Evolutionary conservation across 192 early-diverging fungal species (phyloP).

Genomic region (Martensiomyces pterosporus): DNA sequence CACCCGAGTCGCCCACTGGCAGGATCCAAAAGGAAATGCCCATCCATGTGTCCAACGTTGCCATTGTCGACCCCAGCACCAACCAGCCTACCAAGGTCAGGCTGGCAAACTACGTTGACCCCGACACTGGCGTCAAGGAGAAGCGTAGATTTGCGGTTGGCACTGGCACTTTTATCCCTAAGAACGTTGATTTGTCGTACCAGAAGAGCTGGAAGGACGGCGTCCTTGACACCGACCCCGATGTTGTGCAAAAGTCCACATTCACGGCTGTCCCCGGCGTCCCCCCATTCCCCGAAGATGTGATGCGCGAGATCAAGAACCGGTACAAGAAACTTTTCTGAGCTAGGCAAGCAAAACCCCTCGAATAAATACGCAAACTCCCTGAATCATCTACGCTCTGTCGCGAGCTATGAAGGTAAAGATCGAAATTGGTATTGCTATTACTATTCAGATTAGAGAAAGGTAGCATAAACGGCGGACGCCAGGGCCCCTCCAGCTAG

Average conservation of each 20-base stretch:
- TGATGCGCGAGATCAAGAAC: conserved; percentile 45
- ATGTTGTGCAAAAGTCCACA: conserved; percentile 27
- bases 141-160: conserved; percentile 29
- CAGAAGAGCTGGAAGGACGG: conserved; percentile 42
- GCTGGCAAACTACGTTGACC: conserved; percentile 13
- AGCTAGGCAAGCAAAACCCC: too few species aligned
- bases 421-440: too few species aligned
- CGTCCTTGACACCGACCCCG: conserved; percentile 22
- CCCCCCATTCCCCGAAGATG: conserved; percentile 43
- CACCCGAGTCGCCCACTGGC: conserved; percentile 54
- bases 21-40: conserved; percentile 63
- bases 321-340: conserved; percentile 41
- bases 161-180: conserved; percentile 29
- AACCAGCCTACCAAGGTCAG: conserved; percentile 34
- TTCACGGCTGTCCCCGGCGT: conserved; percentile 30
- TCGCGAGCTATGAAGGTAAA: too few species aligned
- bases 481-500: too few species aligned
- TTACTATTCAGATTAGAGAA: too few species aligned
- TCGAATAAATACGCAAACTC: too few species aligned
- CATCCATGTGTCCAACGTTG: conserved; percentile 65
- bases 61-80: conserved; percentile 63
- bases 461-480: too few species aligned
- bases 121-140: conserved; percentile 19
- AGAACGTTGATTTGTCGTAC: conserved; percentile 29
- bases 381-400: too few species aligned